Conservation (phyloP, 345 rosid genomes). For the Microthlaspi erraticum region DNA sequence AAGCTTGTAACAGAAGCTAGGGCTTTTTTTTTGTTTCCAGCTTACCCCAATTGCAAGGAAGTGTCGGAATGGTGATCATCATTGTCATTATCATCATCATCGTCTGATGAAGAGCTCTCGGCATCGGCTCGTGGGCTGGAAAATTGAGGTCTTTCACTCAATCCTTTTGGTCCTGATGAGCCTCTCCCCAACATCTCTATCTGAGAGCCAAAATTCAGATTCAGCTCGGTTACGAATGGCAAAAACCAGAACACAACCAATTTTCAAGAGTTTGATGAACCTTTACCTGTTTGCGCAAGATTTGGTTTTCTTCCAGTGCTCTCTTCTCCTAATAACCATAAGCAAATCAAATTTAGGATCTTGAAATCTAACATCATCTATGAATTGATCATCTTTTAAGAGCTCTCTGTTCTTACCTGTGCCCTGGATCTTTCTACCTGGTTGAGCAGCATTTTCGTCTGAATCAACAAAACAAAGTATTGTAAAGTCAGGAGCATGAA, state of each 20-base stretch:
- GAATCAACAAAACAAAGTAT: constrained; percentile 21
- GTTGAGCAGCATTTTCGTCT: constrained; percentile 39
- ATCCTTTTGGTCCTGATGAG: constrained; percentile 20
- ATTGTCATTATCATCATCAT: constrained; percentile 30
- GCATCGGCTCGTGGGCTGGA: constrained; percentile 34
- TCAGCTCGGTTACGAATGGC: no score
- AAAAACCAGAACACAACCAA: neutral
- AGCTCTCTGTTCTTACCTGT: constrained; percentile 34
- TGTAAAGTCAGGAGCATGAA: constrained; percentile 4
- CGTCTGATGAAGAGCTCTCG: constrained; percentile 43
- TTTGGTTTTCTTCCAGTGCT: constrained; percentile 46
- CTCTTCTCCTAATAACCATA: constrained; percentile 30
- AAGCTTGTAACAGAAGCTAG: constrained; percentile 34
- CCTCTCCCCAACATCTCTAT: constrained; percentile 43
- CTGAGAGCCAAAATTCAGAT: constrained; percentile 7
- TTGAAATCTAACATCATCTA: constrained; percentile 4
- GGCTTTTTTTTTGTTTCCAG: constrained; percentile 26
- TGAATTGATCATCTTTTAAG: neutral
- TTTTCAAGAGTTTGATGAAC: neutral
- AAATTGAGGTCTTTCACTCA: constrained; percentile 25
- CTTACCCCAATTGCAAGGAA: constrained; percentile 49
- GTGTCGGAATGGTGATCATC: constrained; percentile 42
- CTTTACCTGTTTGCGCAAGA: constrained; percentile 43
- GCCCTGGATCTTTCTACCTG: constrained; percentile 41
- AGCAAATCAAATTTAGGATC: constrained; percentile 7